Conservation (phyloP, 2,329 filamentous ascomycete species). For the Fusarium oligoseptatum region DNA sequence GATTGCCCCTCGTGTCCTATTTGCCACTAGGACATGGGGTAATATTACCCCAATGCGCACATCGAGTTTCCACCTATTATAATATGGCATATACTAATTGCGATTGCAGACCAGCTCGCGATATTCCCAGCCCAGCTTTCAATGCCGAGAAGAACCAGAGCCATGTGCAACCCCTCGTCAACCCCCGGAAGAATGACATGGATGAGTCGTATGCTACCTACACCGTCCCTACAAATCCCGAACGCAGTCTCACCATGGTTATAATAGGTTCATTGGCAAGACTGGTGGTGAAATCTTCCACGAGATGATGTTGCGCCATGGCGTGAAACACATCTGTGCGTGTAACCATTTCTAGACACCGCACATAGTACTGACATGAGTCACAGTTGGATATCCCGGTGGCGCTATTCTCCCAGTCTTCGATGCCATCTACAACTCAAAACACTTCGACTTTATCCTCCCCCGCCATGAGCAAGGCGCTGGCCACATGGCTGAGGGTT, state of each 20-base stretch:
- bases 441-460: slow-evolving; percentile 95
- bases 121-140: slow-evolving; percentile 73
- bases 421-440: slow-evolving; percentile 98
- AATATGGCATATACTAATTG: slow-evolving; percentile 24
- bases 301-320: slow-evolving; percentile 97
- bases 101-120: slow-evolving; percentile 60
- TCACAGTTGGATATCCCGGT: slow-evolving; percentile 85
- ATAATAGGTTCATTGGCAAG: slow-evolving; percentile 85
- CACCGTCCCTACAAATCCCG: background rate
- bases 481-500: slow-evolving; percentile 98
- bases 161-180: slow-evolving; percentile 79
- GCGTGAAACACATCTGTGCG: slow-evolving; percentile 94
- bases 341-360: slow-evolving; percentile 47
- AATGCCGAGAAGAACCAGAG: slow-evolving; percentile 63
- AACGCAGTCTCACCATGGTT: slow-evolving; percentile 10
- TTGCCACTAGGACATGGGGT: slow-evolving; percentile 3
- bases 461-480: slow-evolving; percentile 97
- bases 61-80: slow-evolving; percentile 17
- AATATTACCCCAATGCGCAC: slow-evolving; percentile 9
- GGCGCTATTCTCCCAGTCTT: slow-evolving; percentile 98
- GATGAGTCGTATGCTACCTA: slow-evolving; percentile 79
- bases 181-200: slow-evolving; percentile 72
- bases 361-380: slow-evolving; percentile 43
- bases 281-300: slow-evolving; percentile 97
- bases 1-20: slow-evolving; percentile 31